phyloP scores from a whole-genome alignment of 495 filamentous ascomycete species.

The Hypoxylon crocopeplum region DNA sequence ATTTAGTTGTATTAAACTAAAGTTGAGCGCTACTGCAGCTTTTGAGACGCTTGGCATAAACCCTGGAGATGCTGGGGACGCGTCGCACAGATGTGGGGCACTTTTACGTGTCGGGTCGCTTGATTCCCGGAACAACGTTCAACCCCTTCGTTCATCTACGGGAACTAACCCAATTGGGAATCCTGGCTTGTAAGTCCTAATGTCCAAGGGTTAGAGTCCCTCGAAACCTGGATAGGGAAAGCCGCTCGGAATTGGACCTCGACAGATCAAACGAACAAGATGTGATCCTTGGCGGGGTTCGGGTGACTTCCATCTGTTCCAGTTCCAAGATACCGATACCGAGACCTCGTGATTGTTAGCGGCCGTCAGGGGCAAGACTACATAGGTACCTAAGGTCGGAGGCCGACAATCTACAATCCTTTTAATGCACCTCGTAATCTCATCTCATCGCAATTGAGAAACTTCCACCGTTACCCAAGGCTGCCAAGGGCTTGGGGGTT shows the following conservation, averaged over 20 bases:
- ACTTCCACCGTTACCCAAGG: not conserved
- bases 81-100: slow-evolving; percentile 32
- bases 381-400: not conserved
- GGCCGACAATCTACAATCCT: not conserved
- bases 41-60: slow-evolving; percentile 10
- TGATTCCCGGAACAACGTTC: slow-evolving; percentile 15
- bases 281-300: slow-evolving; percentile 18
- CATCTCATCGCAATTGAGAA: slow-evolving; percentile 9
- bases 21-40: not conserved
- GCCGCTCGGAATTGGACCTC: slow-evolving; percentile 4
- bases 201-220: not conserved
- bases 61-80: slow-evolving; percentile 12
- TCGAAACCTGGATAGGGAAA: slow-evolving; percentile 14
- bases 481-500: slow-evolving; percentile 13
- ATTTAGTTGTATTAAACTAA: too few relatives aligned
- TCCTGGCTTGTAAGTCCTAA: slow-evolving; percentile 17
- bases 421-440: slow-evolving; percentile 33
- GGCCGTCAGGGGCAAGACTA: slow-evolving; percentile 14
- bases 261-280: slow-evolving; percentile 5
- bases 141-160: not conserved
- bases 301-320: slow-evolving; percentile 10
- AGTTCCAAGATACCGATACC: slow-evolving; percentile 20
- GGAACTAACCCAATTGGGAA: slow-evolving; percentile 21
- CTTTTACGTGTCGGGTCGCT: slow-evolving; percentile 1
- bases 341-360: not conserved